Evolutionary conservation across 352 stramenopile genomes (phyloP).

Genomic region (Elongisporangium undulatum): DNA sequence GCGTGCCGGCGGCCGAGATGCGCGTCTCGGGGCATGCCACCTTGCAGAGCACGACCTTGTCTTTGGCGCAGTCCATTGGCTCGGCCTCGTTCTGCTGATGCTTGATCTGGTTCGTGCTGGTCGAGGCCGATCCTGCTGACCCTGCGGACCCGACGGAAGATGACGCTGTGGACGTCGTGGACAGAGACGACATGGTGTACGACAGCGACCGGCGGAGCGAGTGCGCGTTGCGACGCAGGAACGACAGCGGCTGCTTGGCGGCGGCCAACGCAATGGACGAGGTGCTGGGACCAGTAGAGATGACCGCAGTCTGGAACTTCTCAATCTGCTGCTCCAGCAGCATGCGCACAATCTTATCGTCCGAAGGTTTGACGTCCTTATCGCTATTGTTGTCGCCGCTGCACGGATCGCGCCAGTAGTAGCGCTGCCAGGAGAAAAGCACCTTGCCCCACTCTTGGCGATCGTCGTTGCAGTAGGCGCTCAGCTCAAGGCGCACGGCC

Average conservation of each 20-base stretch:
- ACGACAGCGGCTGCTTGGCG: conserved; percentile 70
- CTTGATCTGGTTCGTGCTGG: conserved; percentile 29
- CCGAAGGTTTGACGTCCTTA: background rate
- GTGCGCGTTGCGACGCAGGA: conserved; percentile 61
- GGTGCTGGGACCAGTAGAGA: conserved; percentile 9
- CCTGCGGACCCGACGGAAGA: conserved; percentile 10
- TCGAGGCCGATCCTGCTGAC: conserved; percentile 13
- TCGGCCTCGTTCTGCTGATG: conserved; percentile 22
- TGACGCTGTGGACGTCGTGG: conserved; percentile 29
- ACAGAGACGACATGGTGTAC: conserved; percentile 43
- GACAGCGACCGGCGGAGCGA: conserved; percentile 63
- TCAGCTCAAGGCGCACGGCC: conserved; percentile 63
- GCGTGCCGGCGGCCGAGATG: conserved; percentile 14
- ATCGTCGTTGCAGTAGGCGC: conserved; percentile 51
- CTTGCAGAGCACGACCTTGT: conserved; percentile 57
- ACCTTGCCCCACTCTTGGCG: conserved; percentile 80
- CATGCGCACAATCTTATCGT: conserved; percentile 17
- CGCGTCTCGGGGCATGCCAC: conserved; percentile 24
- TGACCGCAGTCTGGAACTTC: conserved; percentile 22
- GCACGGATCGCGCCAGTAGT: conserved; percentile 77
- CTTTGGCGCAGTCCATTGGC: conserved; percentile 49
- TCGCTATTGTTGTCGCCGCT: conserved; percentile 11
- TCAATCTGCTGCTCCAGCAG: conserved; percentile 50
- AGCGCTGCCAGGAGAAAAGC: conserved; percentile 86
- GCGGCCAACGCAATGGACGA: conserved; percentile 37